Base-by-base conservation (phyloP, 345 rosid genomes). In the Heritiera littoralis region DNA sequence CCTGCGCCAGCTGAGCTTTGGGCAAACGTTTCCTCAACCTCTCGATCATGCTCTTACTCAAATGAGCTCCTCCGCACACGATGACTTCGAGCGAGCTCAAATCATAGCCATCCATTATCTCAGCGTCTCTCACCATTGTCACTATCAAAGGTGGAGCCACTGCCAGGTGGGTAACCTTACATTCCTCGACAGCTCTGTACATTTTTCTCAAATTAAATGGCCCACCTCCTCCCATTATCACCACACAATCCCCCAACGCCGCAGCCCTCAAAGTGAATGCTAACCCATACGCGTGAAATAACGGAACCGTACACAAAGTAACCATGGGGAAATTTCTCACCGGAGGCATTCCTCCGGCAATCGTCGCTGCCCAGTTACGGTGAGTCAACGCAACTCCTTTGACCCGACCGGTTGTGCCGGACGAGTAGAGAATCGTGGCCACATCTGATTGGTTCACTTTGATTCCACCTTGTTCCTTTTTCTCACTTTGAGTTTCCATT, bases 341-440 rank as follows among this genome's bases (percentile, higher is more conserved):
- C 28, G 80, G 30, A 7, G 81, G 82, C 51, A 65, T 7, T 28
- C 52, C 85, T 3, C 63, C 35, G 32, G 90, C 86, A 56, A 84
- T 66, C 10, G 30, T 5, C 7, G 82, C 81, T 3, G 77, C 82
- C 79, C 82, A 83, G 79, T 86, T 89, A 80, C 80, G 77, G 68
- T 89, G 94, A 60, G 86, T 86, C 85, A 88, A 60, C 48, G 78
- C 74, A 86, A 88, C 92, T 66, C 89, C 94, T 80, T 91, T 91
- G 48, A 84, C 78, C 41, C 35, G 70, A 66, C 92, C 91, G 11
- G 89, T 88, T 64, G 94, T 91, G 65, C 94, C 94, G 11, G 92
- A 91, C 1, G 94, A 91, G 84, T 86, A 91, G 48, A 91, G 78
- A 77, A 91, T 86, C 79, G 86, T 86, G 40, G 92, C 94, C 1